Evolutionary conservation across 495 filamentous ascomycete species (phyloP).

Genomic region (Hamigera avellanea): DNA sequence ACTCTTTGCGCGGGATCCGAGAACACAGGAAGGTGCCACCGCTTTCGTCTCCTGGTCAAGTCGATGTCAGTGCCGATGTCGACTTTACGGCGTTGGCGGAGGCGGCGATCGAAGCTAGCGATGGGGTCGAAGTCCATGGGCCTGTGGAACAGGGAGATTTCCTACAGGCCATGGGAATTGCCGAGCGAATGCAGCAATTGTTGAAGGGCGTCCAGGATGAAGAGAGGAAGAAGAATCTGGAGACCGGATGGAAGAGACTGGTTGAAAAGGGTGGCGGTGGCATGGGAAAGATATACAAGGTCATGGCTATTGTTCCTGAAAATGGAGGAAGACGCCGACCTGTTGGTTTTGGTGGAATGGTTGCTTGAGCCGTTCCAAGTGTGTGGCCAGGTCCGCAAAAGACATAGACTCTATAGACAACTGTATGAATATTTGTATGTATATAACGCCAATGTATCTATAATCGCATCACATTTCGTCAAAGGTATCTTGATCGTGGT

Average conservation of each 20-base stretch:
- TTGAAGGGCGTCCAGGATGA: conserved; percentile 37
- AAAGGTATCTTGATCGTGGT: conserved; percentile 5
- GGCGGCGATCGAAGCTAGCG: conserved; percentile 57
- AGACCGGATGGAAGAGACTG: conserved; percentile 63
- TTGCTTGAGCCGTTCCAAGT: conserved; percentile 4
- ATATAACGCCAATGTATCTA: neutral
- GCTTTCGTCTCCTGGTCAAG: conserved; percentile 62
- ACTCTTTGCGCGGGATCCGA: conserved; percentile 80
- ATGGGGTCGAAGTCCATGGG: conserved; percentile 82
- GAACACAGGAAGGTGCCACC: conserved; percentile 62
- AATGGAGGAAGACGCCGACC: conserved; percentile 60
- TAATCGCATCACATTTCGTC: conserved; percentile 1
- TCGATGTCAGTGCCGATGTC: conserved; percentile 83
- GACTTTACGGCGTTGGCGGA: conserved; percentile 83
- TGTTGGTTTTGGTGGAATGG: conserved; percentile 83
- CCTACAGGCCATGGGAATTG: conserved; percentile 66
- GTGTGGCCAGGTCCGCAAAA: neutral
- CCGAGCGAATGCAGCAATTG: conserved; percentile 62
- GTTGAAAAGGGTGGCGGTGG: conserved; percentile 66
- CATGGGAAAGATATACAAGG: conserved; percentile 94
- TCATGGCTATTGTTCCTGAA: conserved; percentile 79
- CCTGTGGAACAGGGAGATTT: conserved; percentile 81
- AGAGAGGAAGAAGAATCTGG: conserved; percentile 47
- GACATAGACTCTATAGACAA: neutral
- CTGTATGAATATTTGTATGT: conserved; percentile 4